Conservation (phyloP, 176 grass and related monocot species). For the Pontederia crassipes region DNA sequence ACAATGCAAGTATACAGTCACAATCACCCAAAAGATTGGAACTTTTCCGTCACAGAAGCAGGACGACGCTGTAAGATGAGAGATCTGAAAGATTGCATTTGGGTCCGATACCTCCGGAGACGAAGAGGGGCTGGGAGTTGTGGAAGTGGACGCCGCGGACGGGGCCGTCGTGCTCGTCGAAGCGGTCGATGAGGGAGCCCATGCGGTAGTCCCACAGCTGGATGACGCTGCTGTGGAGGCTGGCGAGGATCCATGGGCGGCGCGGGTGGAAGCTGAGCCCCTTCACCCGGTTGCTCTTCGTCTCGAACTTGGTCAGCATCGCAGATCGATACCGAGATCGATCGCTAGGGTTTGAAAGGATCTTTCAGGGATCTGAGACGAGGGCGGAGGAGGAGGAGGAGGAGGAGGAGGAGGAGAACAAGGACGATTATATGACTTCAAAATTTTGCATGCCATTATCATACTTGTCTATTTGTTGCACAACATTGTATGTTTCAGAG, state of each 20-base stretch:
- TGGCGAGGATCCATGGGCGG: constrained; percentile 74
- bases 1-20: neutral
- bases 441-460: neutral
- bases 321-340: neutral
- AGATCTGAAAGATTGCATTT: neutral
- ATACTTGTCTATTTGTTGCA: neutral
- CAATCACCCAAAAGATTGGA: no score
- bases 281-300: constrained; percentile 99
- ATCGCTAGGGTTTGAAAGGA: no score
- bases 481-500: no score
- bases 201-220: constrained; percentile 96
- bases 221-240: constrained; percentile 85
- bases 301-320: constrained; percentile 99
- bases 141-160: constrained; percentile 87
- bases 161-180: constrained; percentile 88
- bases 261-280: constrained; percentile 87
- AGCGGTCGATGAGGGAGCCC: constrained; percentile 88
- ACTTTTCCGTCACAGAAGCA: neutral
- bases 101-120: constrained; percentile 74
- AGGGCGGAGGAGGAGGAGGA: neutral
- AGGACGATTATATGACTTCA: no score
- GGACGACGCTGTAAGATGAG: neutral
- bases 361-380: neutral
- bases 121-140: constrained; percentile 92
- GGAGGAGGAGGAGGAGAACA: no score